Evolutionary conservation across 108 stramenopile species (phyloP).

Genomic region (Nitzschia palea): DNA sequence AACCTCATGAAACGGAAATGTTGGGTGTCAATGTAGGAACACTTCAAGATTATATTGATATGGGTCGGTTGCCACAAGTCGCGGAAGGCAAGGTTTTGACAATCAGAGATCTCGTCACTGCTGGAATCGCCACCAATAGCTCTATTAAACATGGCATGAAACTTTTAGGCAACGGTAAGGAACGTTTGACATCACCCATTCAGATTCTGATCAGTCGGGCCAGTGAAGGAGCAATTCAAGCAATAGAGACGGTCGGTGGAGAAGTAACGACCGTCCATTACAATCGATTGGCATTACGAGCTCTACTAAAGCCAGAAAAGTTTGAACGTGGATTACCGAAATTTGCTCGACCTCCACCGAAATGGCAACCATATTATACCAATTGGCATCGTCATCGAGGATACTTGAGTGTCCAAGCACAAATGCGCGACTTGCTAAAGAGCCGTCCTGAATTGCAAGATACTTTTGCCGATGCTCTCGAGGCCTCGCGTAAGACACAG

Average conservation of each 20-base stretch:
- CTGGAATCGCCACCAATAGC: conserved; percentile 76
- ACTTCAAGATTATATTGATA: conserved; percentile 91
- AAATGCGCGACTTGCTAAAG: conserved; percentile 67
- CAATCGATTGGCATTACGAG: conserved; percentile 90
- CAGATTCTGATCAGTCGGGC: conserved; percentile 91
- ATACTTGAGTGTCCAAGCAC: conserved; percentile 93
- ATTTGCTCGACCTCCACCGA: conserved; percentile 93
- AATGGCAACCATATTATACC: conserved; percentile 92
- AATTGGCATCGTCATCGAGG: conserved; percentile 89
- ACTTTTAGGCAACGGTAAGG: conserved; percentile 68
- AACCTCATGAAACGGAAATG: conserved; percentile 69
- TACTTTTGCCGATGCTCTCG: conserved; percentile 34
- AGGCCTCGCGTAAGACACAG: conserved; percentile 5
- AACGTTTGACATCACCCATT: conserved; percentile 65
- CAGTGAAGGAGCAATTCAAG: conserved; percentile 82
- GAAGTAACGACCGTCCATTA: conserved; percentile 96
- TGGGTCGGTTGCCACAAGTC: conserved; percentile 83
- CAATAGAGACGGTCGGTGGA: conserved; percentile 92
- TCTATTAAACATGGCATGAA: conserved; percentile 91
- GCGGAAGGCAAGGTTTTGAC: conserved; percentile 61
- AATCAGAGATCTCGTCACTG: conserved; percentile 88
- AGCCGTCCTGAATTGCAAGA: conserved; percentile 51
- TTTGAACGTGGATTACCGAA: conserved; percentile 78
- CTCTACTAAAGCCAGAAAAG: conserved; percentile 92
- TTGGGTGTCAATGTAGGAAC: conserved; percentile 79